Base-by-base conservation (phyloP, 768 basidiomycete genomes). In the Cyclocybe aegerita region DNA sequence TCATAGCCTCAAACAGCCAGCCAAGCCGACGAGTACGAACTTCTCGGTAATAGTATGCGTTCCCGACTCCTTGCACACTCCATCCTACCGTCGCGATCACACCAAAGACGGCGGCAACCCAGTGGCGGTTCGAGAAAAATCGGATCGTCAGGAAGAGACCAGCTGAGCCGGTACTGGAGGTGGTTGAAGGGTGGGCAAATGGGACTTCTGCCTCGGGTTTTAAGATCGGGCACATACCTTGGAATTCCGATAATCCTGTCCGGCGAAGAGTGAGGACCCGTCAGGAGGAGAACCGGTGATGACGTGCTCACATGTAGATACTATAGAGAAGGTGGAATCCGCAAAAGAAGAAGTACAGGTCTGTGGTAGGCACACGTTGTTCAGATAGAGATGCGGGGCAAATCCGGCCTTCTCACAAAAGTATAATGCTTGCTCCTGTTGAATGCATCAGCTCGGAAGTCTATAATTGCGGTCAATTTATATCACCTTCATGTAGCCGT, bases 311-410 rank as follows among this genome's bases (percentile, higher is more conserved):
- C 93, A 91, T 92, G 74, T 98, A 98, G 63, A 91, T 66, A 55
- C 89, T 90, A 75, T 93, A 98, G 37, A 91, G 76, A 54, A 98
- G 79, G 72, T 99, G 94, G 79, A 91, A 98, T 41, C 93, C 96
- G 48, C 86, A 80, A 73, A 99, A 99, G 72, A 98, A 83, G 78
- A 98, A 96, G 77, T 93, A 99, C 57, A 97, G 70, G 75, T 98
- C 95, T 98, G 61, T 44, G 65, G 58, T 52, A 23, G 23, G 23
- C 57, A 57, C 57, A 65, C 62, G 55, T 56, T 49, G 59, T 57
- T 65, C 60, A 66, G 56, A 54, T 58, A 53, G 58, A 50, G 54
- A 65, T 56, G 56, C 57, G 62, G 56, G 43, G 40, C 55, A 59
- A 57, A 63, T 43, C 51, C 55, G 55, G 54, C 49, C 49, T 56